A percentile compares a stretch with the other conserved stretches of the same genome.
Evolutionary conservation across 352 stramenopile species (phyloP).

Genomic region (Phytophthora multivora): DNA sequence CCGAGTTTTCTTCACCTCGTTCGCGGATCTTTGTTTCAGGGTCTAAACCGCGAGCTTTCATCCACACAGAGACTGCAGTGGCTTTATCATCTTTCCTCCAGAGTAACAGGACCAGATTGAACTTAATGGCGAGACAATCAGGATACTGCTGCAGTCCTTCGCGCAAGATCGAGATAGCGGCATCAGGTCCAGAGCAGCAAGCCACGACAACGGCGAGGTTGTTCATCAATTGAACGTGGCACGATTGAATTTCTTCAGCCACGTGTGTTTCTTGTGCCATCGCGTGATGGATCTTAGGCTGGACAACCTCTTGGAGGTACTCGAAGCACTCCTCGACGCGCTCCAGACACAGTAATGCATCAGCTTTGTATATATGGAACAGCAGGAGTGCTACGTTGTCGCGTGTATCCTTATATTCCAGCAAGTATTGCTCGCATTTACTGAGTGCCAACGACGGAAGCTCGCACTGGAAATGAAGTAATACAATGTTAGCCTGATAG

Average conservation of each 20-base stretch:
- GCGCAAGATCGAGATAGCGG: conserved; percentile 48
- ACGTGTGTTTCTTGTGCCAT: neutral
- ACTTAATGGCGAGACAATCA: conserved; percentile 46
- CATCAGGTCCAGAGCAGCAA: conserved; percentile 45
- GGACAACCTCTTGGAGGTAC: conserved; percentile 41
- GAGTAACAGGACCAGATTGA: conserved; percentile 81
- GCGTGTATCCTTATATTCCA: neutral
- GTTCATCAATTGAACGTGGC: conserved; percentile 71
- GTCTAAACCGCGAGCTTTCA: conserved; percentile 64
- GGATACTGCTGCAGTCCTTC: conserved; percentile 52
- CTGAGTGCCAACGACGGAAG: conserved; percentile 51
- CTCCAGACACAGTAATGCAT: conserved; percentile 79
- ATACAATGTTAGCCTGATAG: neutral
- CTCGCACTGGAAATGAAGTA: conserved; percentile 41
- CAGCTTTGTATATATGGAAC: conserved; percentile 68
- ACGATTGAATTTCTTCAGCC: conserved; percentile 35
- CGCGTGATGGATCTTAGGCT: conserved; percentile 35
- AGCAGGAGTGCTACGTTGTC: conserved; percentile 19
- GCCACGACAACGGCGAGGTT: conserved; percentile 68
- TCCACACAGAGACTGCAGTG: conserved; percentile 66
- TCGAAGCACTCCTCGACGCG: conserved; percentile 59
- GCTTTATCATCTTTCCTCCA: conserved; percentile 59
- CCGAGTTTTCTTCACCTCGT: neutral
- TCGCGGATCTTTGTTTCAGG: conserved; percentile 29
- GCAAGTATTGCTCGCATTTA: conserved; percentile 46